Evolutionary conservation across 179 eudicot species (phyloP).

Genomic region (Carnegiea gigantea): DNA sequence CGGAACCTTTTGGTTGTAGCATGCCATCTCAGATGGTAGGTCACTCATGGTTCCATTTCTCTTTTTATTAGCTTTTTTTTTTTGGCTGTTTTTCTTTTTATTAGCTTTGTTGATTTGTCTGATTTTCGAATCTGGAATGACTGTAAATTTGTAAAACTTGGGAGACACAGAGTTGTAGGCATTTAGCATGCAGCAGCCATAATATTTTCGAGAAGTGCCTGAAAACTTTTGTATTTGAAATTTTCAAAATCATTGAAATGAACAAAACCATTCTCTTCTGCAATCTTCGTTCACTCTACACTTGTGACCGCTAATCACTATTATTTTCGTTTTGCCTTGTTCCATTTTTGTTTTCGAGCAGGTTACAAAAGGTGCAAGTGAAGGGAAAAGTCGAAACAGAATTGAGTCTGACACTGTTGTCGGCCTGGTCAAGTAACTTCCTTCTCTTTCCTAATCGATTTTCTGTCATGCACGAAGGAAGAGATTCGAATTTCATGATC

Average conservation of each 20-base stretch:
- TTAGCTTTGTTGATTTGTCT: not conserved
- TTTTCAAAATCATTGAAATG: not conserved
- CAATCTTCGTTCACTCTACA: not conserved
- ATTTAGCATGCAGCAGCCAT: not conserved
- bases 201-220: not conserved
- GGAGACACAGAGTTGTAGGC: not conserved
- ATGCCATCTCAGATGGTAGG: not conserved
- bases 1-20: not conserved
- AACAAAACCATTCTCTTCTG: not conserved
- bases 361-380: not conserved
- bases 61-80: not conserved
- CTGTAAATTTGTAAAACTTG: not conserved
- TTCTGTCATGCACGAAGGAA: not conserved
- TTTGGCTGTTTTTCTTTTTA: not conserved
- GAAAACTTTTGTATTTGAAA: not conserved
- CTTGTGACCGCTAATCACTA: too few species aligned
- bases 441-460: not conserved
- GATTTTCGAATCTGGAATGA: not conserved
- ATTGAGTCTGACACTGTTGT: not conserved
- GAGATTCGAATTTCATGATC: not conserved
- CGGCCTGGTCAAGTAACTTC: not conserved
- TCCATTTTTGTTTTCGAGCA: not conserved
- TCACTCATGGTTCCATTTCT: not conserved
- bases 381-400: not conserved
- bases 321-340: too few species aligned